These are phyloP conservation scores for Sutorius australiensis DNA, from an alignment of 768 basidiomycete genomes.

Conservation along the genomic window DNA sequence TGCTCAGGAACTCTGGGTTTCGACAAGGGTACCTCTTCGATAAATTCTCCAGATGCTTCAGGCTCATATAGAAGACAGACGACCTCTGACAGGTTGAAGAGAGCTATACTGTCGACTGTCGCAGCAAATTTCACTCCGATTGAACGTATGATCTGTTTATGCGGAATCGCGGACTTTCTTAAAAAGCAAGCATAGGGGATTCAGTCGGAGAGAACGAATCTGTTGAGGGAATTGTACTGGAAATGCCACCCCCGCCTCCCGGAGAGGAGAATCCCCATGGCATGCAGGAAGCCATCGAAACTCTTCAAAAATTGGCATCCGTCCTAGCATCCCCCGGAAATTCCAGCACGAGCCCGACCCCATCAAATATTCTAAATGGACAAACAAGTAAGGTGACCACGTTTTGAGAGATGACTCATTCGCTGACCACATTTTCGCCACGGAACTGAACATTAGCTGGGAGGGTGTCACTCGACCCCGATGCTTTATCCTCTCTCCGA, in stretches of 20 bases:
- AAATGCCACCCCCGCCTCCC: too few relatives aligned
- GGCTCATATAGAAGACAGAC: not conserved
- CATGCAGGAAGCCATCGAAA: not conserved
- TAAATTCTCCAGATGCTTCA: too few relatives aligned
- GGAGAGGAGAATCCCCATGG: too few relatives aligned
- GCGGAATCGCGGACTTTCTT: not conserved
- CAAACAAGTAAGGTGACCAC: not conserved
- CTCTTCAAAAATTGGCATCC: not conserved
- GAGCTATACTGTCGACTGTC: not conserved
- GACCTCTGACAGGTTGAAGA: slow-evolving; percentile 6
- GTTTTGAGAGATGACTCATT: not conserved
- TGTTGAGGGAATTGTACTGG: too few relatives aligned
- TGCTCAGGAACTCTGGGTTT: not conserved
- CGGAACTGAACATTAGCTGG: not conserved
- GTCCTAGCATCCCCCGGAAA: not conserved
- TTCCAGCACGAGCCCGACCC: not conserved
- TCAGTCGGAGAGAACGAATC: not conserved
- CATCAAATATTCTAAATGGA: not conserved
- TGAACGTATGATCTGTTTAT: not conserved
- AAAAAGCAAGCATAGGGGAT: not conserved
- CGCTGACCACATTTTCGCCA: not conserved
- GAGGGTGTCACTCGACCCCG: too few relatives aligned
- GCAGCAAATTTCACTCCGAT: not conserved
- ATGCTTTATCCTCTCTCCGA: not conserved
- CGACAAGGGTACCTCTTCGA: not conserved